Conservation (phyloP, 2,329 filamentous ascomycete genomes). For the Ophiostoma perfectum region DNA sequence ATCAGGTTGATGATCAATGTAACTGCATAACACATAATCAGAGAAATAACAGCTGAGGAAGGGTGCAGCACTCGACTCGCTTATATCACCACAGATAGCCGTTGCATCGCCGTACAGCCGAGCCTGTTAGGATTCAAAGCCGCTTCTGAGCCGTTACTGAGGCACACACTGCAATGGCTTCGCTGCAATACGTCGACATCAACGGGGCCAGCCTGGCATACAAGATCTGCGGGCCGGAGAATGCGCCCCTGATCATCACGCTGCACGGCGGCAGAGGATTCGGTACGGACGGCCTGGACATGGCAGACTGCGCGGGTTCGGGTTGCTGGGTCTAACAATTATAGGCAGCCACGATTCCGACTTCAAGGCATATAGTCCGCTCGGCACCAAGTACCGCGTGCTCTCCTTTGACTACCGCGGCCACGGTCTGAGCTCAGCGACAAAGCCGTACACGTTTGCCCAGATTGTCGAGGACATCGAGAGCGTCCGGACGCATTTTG, state of each 20-base stretch:
- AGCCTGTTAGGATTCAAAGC: not conserved
- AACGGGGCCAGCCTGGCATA: slow-evolving; percentile 36
- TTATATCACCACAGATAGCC: not conserved
- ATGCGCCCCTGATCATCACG: slow-evolving; percentile 35
- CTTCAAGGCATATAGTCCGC: slow-evolving; percentile 32
- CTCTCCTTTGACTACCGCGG: slow-evolving; percentile 37
- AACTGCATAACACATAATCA: not conserved
- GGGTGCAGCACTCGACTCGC: not conserved
- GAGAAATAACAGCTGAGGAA: not conserved
- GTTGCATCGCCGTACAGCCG: not conserved
- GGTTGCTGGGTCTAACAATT: not conserved
- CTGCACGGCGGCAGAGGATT: slow-evolving; percentile 37
- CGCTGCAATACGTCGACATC: slow-evolving; percentile 30
- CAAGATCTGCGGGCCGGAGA: slow-evolving; percentile 30
- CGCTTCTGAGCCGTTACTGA: too few relatives aligned
- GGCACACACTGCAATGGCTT: slow-evolving; percentile 5
- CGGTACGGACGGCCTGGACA: slow-evolving; percentile 25
- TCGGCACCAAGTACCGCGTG: slow-evolving; percentile 31
- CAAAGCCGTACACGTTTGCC: slow-evolving; percentile 35
- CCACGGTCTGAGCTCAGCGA: slow-evolving; percentile 35
- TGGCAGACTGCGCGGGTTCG: too few relatives aligned
- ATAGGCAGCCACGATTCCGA: slow-evolving; percentile 35
- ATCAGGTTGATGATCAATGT: not conserved
- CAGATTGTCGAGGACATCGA: slow-evolving; percentile 39
- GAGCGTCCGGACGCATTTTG: slow-evolving; percentile 32